These are phyloP conservation scores for Brasenia schreberi DNA, from an alignment of 164 flowering plant genomes.

Conservation along the genomic window DNA sequence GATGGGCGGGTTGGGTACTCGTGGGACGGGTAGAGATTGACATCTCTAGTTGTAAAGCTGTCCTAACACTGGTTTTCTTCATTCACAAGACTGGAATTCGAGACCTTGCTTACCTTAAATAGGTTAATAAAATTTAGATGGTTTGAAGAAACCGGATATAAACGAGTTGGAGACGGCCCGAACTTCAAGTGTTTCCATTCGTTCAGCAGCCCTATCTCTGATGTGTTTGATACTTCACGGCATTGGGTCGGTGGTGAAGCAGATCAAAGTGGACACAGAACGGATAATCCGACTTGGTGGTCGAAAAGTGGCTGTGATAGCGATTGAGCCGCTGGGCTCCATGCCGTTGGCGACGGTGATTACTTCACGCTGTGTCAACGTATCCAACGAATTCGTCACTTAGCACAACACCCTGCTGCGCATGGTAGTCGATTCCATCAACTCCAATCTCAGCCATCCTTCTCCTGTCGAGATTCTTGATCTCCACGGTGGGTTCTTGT, in stretches of 20 bases:
- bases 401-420: conserved; percentile 4
- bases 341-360: neutral
- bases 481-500: conserved; percentile 4
- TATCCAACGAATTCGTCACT: neutral
- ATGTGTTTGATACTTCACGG: too few relatives aligned
- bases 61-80: too few relatives aligned
- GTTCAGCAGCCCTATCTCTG: too few relatives aligned
- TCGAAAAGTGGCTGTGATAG: conserved; percentile 4
- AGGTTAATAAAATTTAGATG: neutral
- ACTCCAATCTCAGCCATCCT: neutral
- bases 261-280: neutral
- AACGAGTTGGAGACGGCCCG: too few relatives aligned
- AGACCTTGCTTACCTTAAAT: neutral
- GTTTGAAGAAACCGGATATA: neutral
- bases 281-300: conserved; percentile 2
- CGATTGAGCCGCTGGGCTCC: conserved; percentile 5
- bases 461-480: conserved; percentile 3
- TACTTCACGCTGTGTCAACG: conserved; percentile 1
- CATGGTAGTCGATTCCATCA: conserved; percentile 1
- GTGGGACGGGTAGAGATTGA: too few relatives aligned
- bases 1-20: too few relatives aligned
- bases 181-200: too few relatives aligned
- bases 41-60: too few relatives aligned
- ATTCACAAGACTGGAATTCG: neutral
- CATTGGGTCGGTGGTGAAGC: neutral